phyloP scores from a whole-genome alignment of 805 yeast genomes.

The Phaffomyces opuntiae region DNA sequence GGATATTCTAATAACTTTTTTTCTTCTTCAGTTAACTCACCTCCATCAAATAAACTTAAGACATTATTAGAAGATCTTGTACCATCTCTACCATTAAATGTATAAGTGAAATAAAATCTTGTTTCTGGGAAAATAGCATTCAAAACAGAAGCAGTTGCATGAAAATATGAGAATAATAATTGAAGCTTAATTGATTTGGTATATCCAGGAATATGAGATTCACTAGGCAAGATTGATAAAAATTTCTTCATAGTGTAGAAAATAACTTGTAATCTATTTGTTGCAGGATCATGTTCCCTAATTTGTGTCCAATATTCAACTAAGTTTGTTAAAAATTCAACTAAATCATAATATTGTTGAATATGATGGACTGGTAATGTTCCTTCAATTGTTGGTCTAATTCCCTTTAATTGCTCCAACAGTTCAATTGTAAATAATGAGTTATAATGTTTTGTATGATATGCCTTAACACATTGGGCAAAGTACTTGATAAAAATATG shows the following conservation, averaged over 20 bases:
- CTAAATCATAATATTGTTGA: constrained; percentile 13
- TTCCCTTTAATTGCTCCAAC: constrained; percentile 14
- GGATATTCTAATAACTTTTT: constrained; percentile 22
- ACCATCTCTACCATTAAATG: constrained; percentile 31
- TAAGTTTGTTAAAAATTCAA: constrained; percentile 8
- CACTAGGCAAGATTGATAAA: constrained; percentile 17
- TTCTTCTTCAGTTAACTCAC: constrained; percentile 8
- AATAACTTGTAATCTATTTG: constrained; percentile 20
- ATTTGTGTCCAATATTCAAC: constrained; percentile 13
- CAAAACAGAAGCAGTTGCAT: constrained; percentile 26
- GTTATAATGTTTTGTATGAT: constrained; percentile 27
- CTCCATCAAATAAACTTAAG: constrained; percentile 4
- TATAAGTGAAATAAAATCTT: constrained; percentile 27
- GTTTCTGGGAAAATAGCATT: constrained; percentile 31
- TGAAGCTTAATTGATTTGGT: constrained; percentile 12
- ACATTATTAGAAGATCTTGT: constrained; percentile 19
- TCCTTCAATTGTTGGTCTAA: constrained; percentile 14
- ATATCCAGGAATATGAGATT: constrained; percentile 4
- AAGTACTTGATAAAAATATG: constrained; percentile 19
- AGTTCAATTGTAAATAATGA: constrained; percentile 24
- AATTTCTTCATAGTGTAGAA: constrained; percentile 21
- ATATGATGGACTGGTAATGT: constrained; percentile 8
- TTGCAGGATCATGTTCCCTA: constrained; percentile 1
- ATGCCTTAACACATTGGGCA: constrained; percentile 27
- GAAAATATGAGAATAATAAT: constrained; percentile 27